A percentile compares a stretch with the other conserved stretches of the same genome.
phyloP scores from a whole-genome alignment of 164 flowering plant species.

The Saururus chinensis region DNA sequence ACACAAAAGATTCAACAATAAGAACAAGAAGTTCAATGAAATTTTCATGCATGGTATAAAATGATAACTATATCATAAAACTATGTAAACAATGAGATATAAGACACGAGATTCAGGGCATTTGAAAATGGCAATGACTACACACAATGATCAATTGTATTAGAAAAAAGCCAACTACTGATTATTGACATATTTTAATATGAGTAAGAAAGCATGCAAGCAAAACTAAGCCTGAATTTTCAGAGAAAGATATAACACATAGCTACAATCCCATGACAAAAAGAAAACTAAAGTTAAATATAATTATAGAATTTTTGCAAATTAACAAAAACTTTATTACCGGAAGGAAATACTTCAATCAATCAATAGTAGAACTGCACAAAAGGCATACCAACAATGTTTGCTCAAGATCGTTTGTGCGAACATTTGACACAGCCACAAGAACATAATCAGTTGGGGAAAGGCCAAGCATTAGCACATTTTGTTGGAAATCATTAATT shows the following conservation, averaged over 20 bases:
- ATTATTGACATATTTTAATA: too few species aligned
- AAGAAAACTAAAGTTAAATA: too few species aligned
- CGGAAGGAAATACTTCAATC: not conserved
- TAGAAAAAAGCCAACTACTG: not conserved
- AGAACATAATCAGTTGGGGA: conserved; percentile 87
- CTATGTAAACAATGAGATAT: not conserved
- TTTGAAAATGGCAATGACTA: conserved; percentile 92
- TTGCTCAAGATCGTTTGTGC: conserved; percentile 82
- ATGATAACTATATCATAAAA: too few species aligned
- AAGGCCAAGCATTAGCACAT: conserved; percentile 66
- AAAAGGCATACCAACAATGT: conserved; percentile 58
- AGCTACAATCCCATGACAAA: too few species aligned
- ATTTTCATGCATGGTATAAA: too few species aligned
- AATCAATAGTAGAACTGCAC: not conserved
- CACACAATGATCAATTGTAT: conserved; percentile 1
- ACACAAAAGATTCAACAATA: too few species aligned
- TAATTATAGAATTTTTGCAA: too few species aligned
- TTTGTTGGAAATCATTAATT: conserved; percentile 45
- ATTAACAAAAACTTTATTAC: too few species aligned
- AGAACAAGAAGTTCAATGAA: too few species aligned
- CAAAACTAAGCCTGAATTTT: too few species aligned
- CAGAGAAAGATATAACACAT: too few species aligned
- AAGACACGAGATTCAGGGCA: conserved; percentile 73
- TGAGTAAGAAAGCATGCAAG: too few species aligned
- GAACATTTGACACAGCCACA: conserved; percentile 58